A percentile compares a stretch with the other conserved stretches of the same genome.
These are phyloP conservation scores for Dactylellina cionopaga DNA, from an alignment of 2,329 filamentous ascomycete genomes.

Conservation along the genomic window DNA sequence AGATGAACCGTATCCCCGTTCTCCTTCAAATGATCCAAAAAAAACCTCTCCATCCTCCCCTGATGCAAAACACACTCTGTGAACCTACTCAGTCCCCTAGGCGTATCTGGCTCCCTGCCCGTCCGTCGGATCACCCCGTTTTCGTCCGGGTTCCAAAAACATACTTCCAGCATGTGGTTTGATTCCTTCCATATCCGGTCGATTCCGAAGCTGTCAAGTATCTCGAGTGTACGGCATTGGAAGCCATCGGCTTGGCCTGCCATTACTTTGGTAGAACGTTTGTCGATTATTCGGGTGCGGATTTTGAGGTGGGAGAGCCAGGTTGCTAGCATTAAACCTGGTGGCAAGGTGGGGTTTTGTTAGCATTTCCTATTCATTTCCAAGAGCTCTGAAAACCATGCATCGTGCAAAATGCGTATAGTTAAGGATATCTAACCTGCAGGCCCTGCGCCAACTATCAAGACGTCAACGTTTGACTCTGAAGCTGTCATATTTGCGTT, in stretches of 20 bases:
- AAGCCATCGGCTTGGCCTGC: slow-evolving; percentile 65
- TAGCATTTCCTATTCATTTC: background rate
- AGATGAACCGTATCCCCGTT: slow-evolving; percentile 67
- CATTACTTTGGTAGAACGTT: slow-evolving; percentile 59
- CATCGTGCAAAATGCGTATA: too few relatives aligned
- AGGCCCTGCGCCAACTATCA: slow-evolving; percentile 67
- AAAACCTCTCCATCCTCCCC: slow-evolving; percentile 73
- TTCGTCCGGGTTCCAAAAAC: slow-evolving; percentile 71
- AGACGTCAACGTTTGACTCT: slow-evolving; percentile 62
- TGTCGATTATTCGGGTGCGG: slow-evolving; percentile 63
- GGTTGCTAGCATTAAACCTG: slow-evolving; percentile 56
- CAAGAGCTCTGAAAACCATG: too few relatives aligned
- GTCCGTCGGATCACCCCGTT: slow-evolving; percentile 69
- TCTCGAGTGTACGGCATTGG: slow-evolving; percentile 75
- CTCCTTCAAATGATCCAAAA: slow-evolving; percentile 70
- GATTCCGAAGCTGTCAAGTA: slow-evolving; percentile 78
- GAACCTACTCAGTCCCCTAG: slow-evolving; percentile 70
- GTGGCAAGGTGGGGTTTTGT: background rate
- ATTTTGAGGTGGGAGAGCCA: slow-evolving; percentile 66
- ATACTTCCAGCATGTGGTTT: slow-evolving; percentile 74
- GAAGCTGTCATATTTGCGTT: slow-evolving; percentile 26
- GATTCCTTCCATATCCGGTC: slow-evolving; percentile 73
- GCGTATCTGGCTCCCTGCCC: slow-evolving; percentile 72
- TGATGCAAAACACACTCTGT: slow-evolving; percentile 76
- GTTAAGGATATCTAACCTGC: too few relatives aligned